Evolutionary conservation across 225 moss, liverwort and hornwort genomes (phyloP), one percentile per base, ranked within the genome.

Genomic region (Marchantia paleacea): DNA sequence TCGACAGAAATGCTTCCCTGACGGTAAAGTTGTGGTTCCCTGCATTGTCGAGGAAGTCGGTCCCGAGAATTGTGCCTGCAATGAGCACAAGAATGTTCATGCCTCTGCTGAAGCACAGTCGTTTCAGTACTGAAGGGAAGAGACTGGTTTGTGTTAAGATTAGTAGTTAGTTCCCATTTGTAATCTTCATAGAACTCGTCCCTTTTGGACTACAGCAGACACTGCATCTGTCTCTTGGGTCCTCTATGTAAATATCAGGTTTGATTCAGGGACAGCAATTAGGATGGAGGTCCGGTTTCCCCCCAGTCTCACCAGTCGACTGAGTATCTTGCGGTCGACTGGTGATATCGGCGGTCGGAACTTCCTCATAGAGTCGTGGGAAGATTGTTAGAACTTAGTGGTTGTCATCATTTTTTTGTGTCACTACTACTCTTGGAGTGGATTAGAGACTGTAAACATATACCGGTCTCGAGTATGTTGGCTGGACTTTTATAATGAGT

Each of bases 1-100:
- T 70, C 89, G 91, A 29, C 87, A 81, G 22, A 84, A 81, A 49
- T 87, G 88, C 66, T 93, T 89, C 75, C 75, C 77, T 16, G 89
- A 86, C 74, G 89, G 92, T n/a, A 83, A 86, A 51, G 85, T 89
- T 61, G 75, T 89, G n/a, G 89, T 86, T 7, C 91, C 90, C 0
- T 96, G 92, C 82, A 89, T 94, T 66, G 84, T 85, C 57, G 90
- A 94, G 74, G 96, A 94, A 75, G 92, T 94, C 12, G 96, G 92
- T 58, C 84, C 88, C 28, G 85, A 87, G 39, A 96, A 96, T 77
- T 94, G 92, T 81, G 91, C 94, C 55, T 97, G 94, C 83, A 80
- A 55, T 22, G 60, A 69, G 22, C 69, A 70, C 55, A 69, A 30
- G 79, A 39, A 30, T 16, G 31, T 70, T 67, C 28, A 78, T 22